Conservation (phyloP, 2,329 filamentous ascomycete species). For the Arachnomyces sp. region DNA sequence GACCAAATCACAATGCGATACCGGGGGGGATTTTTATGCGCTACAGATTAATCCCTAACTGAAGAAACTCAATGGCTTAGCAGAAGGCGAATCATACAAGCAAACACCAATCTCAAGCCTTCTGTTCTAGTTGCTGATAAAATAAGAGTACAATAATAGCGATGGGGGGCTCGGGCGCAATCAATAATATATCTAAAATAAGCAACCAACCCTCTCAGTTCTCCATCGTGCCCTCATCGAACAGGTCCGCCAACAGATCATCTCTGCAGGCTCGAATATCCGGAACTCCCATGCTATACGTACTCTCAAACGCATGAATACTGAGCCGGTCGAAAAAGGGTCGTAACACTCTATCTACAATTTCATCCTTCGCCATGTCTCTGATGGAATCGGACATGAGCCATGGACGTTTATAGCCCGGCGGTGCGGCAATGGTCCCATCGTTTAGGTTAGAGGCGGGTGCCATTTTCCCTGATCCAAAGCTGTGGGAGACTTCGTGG, state of each 20-base stretch:
- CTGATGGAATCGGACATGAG: slow-evolving; percentile 42
- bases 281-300: slow-evolving; percentile 69
- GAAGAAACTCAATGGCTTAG: too few relatives aligned
- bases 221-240: slow-evolving; percentile 61
- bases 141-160: too few relatives aligned
- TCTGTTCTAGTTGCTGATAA: too few relatives aligned
- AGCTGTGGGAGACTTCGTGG: slow-evolving; percentile 73
- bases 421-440: slow-evolving; percentile 22
- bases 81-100: too few relatives aligned
- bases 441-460: slow-evolving; percentile 18
- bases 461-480: slow-evolving; percentile 42
- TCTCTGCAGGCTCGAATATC: slow-evolving; percentile 58
- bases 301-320: slow-evolving; percentile 87
- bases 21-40: too few relatives aligned
- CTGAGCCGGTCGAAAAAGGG: slow-evolving; percentile 89
- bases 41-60: too few relatives aligned
- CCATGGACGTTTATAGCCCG: slow-evolving; percentile 31
- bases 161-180: slow-evolving; percentile 2
- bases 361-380: slow-evolving; percentile 47
- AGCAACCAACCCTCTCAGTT: slow-evolving; percentile 17
- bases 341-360: slow-evolving; percentile 68
- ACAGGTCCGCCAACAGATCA: slow-evolving; percentile 63
- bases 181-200: background rate
- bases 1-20: too few relatives aligned
- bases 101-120: too few relatives aligned